Evolutionary conservation across 169 alveolate genomes (phyloP), one percentile per base, ranked within the genome.

Genomic region (Cryptosporidium meleagridis): DNA sequence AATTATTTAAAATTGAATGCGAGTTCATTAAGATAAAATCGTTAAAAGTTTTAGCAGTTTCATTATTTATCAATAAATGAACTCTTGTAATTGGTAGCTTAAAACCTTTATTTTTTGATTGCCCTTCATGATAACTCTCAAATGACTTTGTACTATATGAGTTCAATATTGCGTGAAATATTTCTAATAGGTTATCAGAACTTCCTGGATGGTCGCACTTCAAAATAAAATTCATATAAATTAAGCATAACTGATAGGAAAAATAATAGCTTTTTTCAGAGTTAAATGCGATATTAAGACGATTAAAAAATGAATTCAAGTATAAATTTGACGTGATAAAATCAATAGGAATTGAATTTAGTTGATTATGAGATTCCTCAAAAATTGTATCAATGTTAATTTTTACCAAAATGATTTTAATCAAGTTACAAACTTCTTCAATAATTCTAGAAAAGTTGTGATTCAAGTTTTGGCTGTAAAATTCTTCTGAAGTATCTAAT

Each of bases 161-260:
- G 21, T 37, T 61, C 3, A 55, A 23, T 14, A 80, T 29, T 21
- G 68, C 31, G 2, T 51, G 62, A 80, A 80, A 65, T 8, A 62
- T 35, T 21, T 80, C 75, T 29, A 37, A 31, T 16, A 65, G 21
- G 21, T 33, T 41, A 18, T 80, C 65, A 0, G 75, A 59, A 33
- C 21, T 62, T 21, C 89, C 89, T 61, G 89, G 62, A 62, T 80
- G 89, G 33, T 80, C 29, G 52, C 70, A 80, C 21, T 44, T 59
- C 4, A 80, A 44, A 16, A 80, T 80, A 21, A 80, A 45, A 12
- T 80, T 16, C 1, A 80, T 65, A 58, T 45, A 61, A 21, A 59
- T 26, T 7, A 41, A n/a, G 29, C 89, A 41, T 2, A 67, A 10
- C 37, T 12, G 2, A 41, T 80, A 26, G 23, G 62, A 3, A 80